These are phyloP conservation scores for Neoboletus subvelutipes DNA, from an alignment of 768 basidiomycete species.

Conservation along the genomic window DNA sequence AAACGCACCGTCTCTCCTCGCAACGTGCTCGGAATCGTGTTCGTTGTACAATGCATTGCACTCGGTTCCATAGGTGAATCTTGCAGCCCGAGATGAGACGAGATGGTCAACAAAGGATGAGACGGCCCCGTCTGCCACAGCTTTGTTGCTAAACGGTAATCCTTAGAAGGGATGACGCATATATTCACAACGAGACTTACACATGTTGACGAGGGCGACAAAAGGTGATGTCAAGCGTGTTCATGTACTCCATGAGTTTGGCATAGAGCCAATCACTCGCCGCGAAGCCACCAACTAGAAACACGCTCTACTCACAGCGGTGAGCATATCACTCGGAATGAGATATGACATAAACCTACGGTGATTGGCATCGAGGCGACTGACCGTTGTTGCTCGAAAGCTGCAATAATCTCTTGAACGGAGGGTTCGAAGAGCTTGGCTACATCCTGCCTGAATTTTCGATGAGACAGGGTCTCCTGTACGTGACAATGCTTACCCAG, in stretches of 20 bases:
- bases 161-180: not conserved
- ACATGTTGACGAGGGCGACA: conserved; percentile 15
- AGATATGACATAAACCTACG: not conserved
- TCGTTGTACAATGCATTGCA: conserved; percentile 14
- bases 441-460: conserved; percentile 11
- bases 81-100: conserved; percentile 10
- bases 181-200: not conserved
- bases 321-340: not conserved
- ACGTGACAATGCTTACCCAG: conserved; percentile 34
- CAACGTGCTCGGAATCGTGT: conserved; percentile 7
- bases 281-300: conserved; percentile 15
- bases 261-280: conserved; percentile 14
- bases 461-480: conserved; percentile 35
- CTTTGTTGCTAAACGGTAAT: conserved; percentile 8
- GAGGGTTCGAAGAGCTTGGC: conserved; percentile 15
- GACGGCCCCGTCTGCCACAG: conserved; percentile 17
- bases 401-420: conserved; percentile 11
- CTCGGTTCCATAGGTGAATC: conserved; percentile 15
- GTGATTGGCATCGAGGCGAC: conserved; percentile 9
- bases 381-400: conserved; percentile 14
- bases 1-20: conserved; percentile 4
- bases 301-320: conserved; percentile 1
- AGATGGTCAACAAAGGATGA: conserved; percentile 12
- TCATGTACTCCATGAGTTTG: conserved; percentile 15
- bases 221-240: conserved; percentile 3